These are phyloP conservation scores for Xylaria multiplex DNA, from an alignment of 2,329 filamentous ascomycete genomes.

Conservation along the genomic window DNA sequence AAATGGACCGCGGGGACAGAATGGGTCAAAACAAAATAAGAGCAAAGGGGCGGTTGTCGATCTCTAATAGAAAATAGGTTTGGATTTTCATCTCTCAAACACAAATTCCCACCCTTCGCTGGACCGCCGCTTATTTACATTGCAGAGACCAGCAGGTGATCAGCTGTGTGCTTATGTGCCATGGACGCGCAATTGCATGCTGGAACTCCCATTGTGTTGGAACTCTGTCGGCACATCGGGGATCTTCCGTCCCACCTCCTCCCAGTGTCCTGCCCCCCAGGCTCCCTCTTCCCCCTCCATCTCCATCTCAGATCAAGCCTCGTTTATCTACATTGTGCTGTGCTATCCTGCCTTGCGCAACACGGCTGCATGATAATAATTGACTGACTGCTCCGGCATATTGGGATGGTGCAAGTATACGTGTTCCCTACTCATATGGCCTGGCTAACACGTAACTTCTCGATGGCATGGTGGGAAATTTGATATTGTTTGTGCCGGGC, in stretches of 20 bases:
- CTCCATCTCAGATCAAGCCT: neutral
- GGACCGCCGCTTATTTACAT: conserved; percentile 12
- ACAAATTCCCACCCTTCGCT: conserved; percentile 23
- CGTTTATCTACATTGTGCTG: conserved; percentile 6
- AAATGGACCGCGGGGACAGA: conserved; percentile 8
- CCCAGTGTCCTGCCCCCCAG: neutral
- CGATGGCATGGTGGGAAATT: conserved; percentile 14
- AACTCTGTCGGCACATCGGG: conserved; percentile 44
- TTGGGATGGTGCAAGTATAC: conserved; percentile 17
- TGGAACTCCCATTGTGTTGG: conserved; percentile 40
- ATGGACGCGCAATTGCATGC: conserved; percentile 37
- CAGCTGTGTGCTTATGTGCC: conserved; percentile 25
- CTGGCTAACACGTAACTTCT: conserved; percentile 1
- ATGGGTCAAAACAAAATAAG: conserved; percentile 22
- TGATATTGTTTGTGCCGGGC: neutral
- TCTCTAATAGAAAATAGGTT: conserved; percentile 25
- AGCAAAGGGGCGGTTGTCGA: conserved; percentile 22
- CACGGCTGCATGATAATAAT: conserved; percentile 10
- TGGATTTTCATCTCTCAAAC: conserved; percentile 34
- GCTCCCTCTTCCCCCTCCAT: too few species aligned
- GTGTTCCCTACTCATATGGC: conserved; percentile 1
- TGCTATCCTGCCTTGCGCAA: conserved; percentile 12
- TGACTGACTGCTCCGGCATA: conserved; percentile 3
- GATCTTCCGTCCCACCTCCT: conserved; percentile 37
- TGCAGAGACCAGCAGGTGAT: conserved; percentile 12